A percentile compares a stretch with the other conserved stretches of the same genome.
These are phyloP conservation scores for Ceratopteris richardii DNA, from an alignment of 75 land plant genomes.

Conservation along the genomic window DNA sequence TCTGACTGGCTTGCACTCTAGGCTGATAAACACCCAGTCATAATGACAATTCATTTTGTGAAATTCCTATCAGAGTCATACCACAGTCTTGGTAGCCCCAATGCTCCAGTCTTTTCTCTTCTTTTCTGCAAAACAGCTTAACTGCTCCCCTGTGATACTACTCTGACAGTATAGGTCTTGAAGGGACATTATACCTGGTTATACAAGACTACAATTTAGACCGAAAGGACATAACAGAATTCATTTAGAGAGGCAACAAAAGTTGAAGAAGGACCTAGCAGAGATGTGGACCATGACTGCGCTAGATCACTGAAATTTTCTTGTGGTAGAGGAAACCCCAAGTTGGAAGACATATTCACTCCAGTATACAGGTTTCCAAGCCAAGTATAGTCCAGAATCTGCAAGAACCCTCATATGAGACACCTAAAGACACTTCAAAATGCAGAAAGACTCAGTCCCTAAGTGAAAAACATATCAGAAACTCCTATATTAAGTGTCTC, in stretches of 20 bases:
- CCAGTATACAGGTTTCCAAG: constrained; percentile 23
- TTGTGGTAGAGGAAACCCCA: constrained; percentile 14
- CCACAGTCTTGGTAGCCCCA: constrained; percentile 30
- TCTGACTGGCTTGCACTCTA: no score
- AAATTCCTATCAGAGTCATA: constrained; percentile 6
- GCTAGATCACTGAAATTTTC: constrained; percentile 11
- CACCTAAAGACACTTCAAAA: not conserved
- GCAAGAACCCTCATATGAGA: constrained; percentile 2
- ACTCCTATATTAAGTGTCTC: no score
- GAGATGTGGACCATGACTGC: constrained; percentile 26
- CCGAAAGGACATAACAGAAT: not conserved
- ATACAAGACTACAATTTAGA: no score
- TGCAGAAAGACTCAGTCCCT: no score
- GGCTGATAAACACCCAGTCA: no score
- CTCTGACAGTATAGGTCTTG: constrained; percentile 30
- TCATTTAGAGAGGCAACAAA: not conserved
- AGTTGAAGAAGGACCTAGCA: constrained; percentile 13
- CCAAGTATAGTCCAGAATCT: constrained; percentile 24
- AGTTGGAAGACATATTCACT: constrained; percentile 7
- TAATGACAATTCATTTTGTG: no score
- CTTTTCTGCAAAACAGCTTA: constrained; percentile 21
- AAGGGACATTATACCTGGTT: constrained; percentile 27
- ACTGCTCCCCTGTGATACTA: constrained; percentile 11
- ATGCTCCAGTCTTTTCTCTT: constrained; percentile 18
- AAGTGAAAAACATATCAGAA: no score